phyloP scores from a whole-genome alignment of 331 rosid species.

The Quercus tomentella region DNA sequence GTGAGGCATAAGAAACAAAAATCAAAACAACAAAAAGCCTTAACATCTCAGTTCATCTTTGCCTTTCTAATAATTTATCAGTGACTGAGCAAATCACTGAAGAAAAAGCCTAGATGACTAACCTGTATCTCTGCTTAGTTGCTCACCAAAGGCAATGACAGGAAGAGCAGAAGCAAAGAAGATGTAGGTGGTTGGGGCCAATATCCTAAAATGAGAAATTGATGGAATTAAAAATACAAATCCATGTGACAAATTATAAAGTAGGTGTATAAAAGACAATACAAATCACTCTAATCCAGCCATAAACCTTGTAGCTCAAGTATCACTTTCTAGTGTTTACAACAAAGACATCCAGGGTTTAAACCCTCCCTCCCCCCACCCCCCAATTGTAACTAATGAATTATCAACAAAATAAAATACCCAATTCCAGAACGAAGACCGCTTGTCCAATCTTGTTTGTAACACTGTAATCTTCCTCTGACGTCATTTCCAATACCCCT shows the following conservation, averaged over 20 bases:
- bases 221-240: background rate
- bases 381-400: too few species aligned
- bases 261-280: background rate
- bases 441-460: slow-evolving; percentile 68
- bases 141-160: slow-evolving; percentile 88
- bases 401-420: slow-evolving; percentile 11
- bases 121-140: slow-evolving; percentile 81
- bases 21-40: background rate
- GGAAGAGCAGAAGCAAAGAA: slow-evolving; percentile 95
- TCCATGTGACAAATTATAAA: background rate
- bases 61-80: background rate
- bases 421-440: slow-evolving; percentile 64
- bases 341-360: too few species aligned
- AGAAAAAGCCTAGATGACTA: slow-evolving; percentile 4
- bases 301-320: too few species aligned
- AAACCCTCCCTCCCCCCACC: too few species aligned
- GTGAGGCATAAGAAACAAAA: background rate
- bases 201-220: slow-evolving; percentile 37
- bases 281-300: slow-evolving; percentile 61
- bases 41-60: background rate
- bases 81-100: background rate
- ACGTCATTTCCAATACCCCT: slow-evolving; percentile 56
- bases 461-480: slow-evolving; percentile 57
- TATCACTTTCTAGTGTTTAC: too few species aligned
- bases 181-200: slow-evolving; percentile 79